phyloP scores from a whole-genome alignment of 1,139 yeast species.

The Diutina siamensis region DNA sequence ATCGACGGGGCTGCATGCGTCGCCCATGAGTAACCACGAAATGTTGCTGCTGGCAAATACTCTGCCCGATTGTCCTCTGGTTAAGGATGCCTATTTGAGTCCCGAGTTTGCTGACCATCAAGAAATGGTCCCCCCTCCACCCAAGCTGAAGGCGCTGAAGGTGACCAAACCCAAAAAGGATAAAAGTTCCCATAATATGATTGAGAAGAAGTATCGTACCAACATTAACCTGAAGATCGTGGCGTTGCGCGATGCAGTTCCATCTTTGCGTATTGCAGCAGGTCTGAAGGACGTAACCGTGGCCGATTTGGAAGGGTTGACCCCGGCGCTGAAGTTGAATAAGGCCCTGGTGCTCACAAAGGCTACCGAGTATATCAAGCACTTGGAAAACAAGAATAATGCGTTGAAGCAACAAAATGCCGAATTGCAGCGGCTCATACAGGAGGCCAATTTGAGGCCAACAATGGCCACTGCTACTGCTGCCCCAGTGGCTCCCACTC shows the following conservation, averaged over 20 bases:
- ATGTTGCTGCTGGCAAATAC: conserved; percentile 4
- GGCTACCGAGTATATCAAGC: conserved; percentile 84
- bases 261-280: conserved; percentile 41
- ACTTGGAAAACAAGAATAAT: conserved; percentile 62
- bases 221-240: conserved; percentile 58
- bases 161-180: conserved; percentile 3
- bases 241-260: conserved; percentile 62
- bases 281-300: conserved; percentile 28
- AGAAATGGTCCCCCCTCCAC: not conserved
- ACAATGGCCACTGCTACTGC: conserved; percentile 9
- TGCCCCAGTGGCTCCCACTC: conserved; percentile 1
- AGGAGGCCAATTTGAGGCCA: conserved; percentile 16
- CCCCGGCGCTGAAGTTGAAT: conserved; percentile 80
- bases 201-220: conserved; percentile 60
- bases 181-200: conserved; percentile 42
- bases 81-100: not conserved
- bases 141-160: not conserved
- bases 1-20: not conserved
- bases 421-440: conserved; percentile 31
- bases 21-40: conserved; percentile 3
- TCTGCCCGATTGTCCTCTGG: conserved; percentile 3
- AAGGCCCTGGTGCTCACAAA: conserved; percentile 82
- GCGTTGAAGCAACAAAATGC: conserved; percentile 42
- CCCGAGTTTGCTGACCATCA: not conserved
- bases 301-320: conserved; percentile 65